phyloP scores from a whole-genome alignment of 495 filamentous ascomycete species.

The Xylaria cubensis region DNA sequence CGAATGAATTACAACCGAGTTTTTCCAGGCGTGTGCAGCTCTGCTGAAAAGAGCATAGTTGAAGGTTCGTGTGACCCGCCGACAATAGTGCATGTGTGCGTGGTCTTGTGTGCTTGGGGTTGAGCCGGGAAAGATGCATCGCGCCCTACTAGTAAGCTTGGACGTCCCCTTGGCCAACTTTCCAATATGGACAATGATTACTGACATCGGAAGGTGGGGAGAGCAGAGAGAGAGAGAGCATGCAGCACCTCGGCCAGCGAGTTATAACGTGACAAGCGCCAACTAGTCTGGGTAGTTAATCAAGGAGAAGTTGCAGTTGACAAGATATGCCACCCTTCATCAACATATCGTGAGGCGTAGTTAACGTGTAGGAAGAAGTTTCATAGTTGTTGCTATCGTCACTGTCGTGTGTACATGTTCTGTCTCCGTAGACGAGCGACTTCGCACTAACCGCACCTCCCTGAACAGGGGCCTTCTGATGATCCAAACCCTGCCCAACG shows the following conservation, averaged over 20 bases:
- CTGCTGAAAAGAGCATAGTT: slow-evolving; percentile 22
- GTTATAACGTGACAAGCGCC: slow-evolving; percentile 16
- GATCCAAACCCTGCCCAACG: slow-evolving; percentile 3
- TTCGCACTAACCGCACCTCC: background rate
- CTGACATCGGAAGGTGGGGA: slow-evolving; percentile 23
- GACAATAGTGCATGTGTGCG: slow-evolving; percentile 19
- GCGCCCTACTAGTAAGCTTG: slow-evolving; percentile 20
- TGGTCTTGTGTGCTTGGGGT: slow-evolving; percentile 13
- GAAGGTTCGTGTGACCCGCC: slow-evolving; percentile 21
- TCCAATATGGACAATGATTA: slow-evolving; percentile 11
- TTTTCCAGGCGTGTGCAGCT: slow-evolving; percentile 14
- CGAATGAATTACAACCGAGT: slow-evolving; percentile 11
- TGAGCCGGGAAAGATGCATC: background rate
- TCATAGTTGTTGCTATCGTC: background rate
- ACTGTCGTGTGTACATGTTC: slow-evolving; percentile 7
- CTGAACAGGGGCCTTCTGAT: background rate
- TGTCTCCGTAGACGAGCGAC: background rate
- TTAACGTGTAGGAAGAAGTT: slow-evolving; percentile 7
- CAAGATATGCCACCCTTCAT: background rate
- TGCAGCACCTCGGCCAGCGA: slow-evolving; percentile 28
- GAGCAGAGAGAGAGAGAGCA: slow-evolving; percentile 17
- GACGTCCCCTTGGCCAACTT: slow-evolving; percentile 8
- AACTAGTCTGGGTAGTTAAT: background rate
- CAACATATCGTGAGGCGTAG: background rate
- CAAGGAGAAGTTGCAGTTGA: slow-evolving; percentile 10